A percentile compares a stretch with the other conserved stretches of the same genome.
phyloP scores from a whole-genome alignment of 139 green algal species.

The Coelastrella sp. region DNA sequence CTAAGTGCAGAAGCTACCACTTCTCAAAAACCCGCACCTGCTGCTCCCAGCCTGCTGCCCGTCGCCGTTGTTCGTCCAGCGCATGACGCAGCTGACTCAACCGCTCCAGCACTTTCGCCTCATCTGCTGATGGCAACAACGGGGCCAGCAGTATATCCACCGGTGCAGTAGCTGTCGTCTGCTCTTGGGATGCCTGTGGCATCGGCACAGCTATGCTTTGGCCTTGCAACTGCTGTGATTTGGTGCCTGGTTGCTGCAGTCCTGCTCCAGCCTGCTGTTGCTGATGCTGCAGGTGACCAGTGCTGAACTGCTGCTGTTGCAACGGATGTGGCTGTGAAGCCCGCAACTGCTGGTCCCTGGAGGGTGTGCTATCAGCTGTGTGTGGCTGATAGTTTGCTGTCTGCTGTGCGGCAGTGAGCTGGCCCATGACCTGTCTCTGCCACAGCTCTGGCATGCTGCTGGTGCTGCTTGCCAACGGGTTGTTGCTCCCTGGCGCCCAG shows the following conservation, averaged over 20 bases:
- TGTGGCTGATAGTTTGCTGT: background rate
- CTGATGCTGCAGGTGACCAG: background rate
- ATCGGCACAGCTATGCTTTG: too few relatives aligned
- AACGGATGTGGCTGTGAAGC: background rate
- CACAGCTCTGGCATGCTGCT: conserved; percentile 43
- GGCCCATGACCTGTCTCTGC: background rate
- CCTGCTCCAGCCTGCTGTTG: background rate
- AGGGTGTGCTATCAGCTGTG: background rate
- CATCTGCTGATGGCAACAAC: conserved; percentile 40
- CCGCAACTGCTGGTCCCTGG: background rate
- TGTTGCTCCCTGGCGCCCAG: background rate
- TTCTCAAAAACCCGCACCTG: background rate
- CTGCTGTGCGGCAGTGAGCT: background rate
- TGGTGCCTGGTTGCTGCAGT: background rate
- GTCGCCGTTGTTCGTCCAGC: conserved; percentile 25
- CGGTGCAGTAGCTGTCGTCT: background rate
- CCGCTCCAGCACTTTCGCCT: conserved; percentile 29
- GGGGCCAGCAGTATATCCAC: conserved; percentile 45
- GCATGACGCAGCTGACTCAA: conserved; percentile 39
- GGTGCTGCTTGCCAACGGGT: conserved; percentile 16
- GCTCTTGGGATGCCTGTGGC: too few relatives aligned
- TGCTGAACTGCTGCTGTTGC: background rate
- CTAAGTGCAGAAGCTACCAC: background rate
- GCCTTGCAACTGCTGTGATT: too few relatives aligned
- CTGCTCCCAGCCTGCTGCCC: conserved; percentile 22